A percentile compares a stretch with the other conserved stretches of the same genome.
phyloP scores from a whole-genome alignment of 2,329 filamentous ascomycete genomes.

The Hypocreales sp. region DNA sequence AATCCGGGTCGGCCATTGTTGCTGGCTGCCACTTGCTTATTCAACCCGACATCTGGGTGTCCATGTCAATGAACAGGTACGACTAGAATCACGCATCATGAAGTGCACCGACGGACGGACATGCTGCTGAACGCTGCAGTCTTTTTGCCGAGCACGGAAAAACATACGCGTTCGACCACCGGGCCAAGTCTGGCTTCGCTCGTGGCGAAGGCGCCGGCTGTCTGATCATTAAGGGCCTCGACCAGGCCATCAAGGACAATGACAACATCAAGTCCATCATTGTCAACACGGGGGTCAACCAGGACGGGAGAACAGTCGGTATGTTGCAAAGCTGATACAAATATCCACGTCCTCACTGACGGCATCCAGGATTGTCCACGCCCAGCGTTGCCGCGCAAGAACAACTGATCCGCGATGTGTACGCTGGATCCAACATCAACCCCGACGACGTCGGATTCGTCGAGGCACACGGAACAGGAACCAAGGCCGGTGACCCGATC shows the following conservation, averaged over 20 bases:
- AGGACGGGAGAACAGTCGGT: conserved; percentile 32
- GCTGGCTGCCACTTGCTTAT: conserved; percentile 31
- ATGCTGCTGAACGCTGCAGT: too few relatives aligned
- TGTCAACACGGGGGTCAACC: conserved; percentile 32
- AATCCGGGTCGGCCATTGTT: conserved; percentile 29
- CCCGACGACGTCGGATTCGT: conserved; percentile 16
- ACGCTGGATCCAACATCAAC: conserved; percentile 13
- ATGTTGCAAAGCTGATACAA: too few relatives aligned
- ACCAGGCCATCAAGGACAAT: conserved; percentile 36
- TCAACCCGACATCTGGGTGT: conserved; percentile 21
- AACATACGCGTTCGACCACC: conserved; percentile 24
- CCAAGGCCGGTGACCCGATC: conserved; percentile 38
- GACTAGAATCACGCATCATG: too few relatives aligned
- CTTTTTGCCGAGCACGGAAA: conserved; percentile 33
- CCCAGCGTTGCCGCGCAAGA: conserved; percentile 34
- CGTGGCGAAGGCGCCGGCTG: conserved; percentile 43
- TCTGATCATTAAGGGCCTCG: conserved; percentile 40
- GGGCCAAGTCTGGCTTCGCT: conserved; percentile 32
- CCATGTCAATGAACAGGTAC: conserved; percentile 16
- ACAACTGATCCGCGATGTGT: conserved; percentile 20
- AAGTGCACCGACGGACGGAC: too few relatives aligned
- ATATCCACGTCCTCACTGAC: too few relatives aligned
- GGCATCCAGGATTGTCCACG: conserved; percentile 41
- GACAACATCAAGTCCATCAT: conserved; percentile 39
- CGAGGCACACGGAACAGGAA: conserved; percentile 42